Conservation (phyloP, 2,329 filamentous ascomycete genomes). For the Pestalotiopsis sp. region DNA sequence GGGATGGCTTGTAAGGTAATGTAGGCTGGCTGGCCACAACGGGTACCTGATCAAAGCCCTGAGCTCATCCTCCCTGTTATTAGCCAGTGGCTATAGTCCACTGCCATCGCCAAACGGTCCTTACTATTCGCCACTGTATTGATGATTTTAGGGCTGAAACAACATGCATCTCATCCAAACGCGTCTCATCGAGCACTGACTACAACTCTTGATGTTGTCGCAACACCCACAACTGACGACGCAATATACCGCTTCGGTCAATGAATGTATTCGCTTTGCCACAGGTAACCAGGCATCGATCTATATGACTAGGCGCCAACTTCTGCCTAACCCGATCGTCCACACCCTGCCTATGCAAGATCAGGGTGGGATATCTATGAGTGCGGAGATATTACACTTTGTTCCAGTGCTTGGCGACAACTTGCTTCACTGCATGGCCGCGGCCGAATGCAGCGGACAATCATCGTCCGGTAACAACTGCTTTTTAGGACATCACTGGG, state of each 20-base stretch:
- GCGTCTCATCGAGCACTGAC: neutral
- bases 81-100: neutral
- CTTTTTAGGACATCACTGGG: neutral
- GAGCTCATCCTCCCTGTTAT: too few relatives aligned
- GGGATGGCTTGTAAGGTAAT: neutral
- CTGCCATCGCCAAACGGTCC: neutral
- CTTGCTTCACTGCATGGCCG: neutral
- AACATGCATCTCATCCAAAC: neutral
- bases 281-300: neutral
- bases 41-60: too few relatives aligned
- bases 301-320: neutral
- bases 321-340: constrained; percentile 1
- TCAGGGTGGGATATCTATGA: neutral
- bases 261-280: neutral
- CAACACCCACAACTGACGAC: neutral
- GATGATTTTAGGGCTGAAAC: neutral
- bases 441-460: neutral
- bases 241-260: neutral
- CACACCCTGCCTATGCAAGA: neutral
- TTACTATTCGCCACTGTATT: neutral
- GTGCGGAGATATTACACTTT: neutral
- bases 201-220: neutral
- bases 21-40: neutral
- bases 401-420: neutral
- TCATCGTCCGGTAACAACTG: neutral